Evolutionary conservation across 768 basidiomycete genomes (phyloP), one percentile per base, ranked within the genome.

Genomic region (Mycena metata): DNA sequence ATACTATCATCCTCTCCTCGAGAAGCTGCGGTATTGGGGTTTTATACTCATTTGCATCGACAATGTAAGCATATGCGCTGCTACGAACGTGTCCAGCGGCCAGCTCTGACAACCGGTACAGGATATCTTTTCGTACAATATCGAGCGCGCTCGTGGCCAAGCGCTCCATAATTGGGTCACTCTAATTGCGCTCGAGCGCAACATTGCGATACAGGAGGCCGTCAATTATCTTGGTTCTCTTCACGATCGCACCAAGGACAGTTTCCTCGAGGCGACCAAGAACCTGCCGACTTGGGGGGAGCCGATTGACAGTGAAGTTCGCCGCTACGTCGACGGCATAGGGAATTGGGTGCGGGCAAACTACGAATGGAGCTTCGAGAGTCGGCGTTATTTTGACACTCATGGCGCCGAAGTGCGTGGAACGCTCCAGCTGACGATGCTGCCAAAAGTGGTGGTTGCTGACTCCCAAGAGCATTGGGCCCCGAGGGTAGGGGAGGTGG

Each of bases 321-420:
- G 43, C 24, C 42, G 42, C 42, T 58, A 58, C 26, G 16, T 58
- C 16, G 57, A 58, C 26, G 43, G 42, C 17, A 45, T 58, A 43
- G 57, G 42, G 57, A 58, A 45, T 19, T 58, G 57, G 57, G 57
- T 58, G 2, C 42, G 57, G 16, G 57, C 42, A 12, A 45, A 45
- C 17, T 39, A 56, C 54, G 36, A 56, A 23, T 56, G 54, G 54
- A 41, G 36, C 36, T 56, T 56, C 54, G 54, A 56, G 54, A 54
- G 51, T 24, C 30, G 26, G 39, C 55, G 55, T 8, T 57, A 57
- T 26, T 57, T 57, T 42, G 55, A 57, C 41, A 26, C 39, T 41
- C 55, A 43, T 57, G 39, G 10, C 12, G 39, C 41, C 10, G 55
- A 57, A 43, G 55, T 57, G 24, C 55, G 39, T 23, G 26, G 41